Conservation (phyloP, 2,329 filamentous ascomycete genomes). For the Helotiales sp. region DNA sequence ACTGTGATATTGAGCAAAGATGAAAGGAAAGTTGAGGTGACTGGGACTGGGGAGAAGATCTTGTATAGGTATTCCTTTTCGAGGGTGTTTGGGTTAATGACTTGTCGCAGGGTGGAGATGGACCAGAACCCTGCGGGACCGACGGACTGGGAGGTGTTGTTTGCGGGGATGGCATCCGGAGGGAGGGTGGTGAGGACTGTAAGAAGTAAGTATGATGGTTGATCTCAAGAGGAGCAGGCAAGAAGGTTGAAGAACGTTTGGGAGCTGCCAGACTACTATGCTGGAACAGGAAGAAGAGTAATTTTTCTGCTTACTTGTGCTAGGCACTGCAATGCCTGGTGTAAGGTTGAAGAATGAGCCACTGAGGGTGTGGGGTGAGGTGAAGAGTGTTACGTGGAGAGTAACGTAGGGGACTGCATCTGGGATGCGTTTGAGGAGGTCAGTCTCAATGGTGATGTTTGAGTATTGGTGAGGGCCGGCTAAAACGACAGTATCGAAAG, state of each 20-base stretch:
- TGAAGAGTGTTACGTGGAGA: constrained; percentile 87
- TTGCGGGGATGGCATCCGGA: constrained; percentile 46
- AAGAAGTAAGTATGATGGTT: no score
- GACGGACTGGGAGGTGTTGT: constrained; percentile 54
- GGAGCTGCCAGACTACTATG: no score
- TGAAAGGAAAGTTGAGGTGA: constrained; percentile 55
- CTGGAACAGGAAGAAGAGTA: no score
- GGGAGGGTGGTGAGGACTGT: constrained; percentile 85
- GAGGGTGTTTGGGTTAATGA: constrained; percentile 59
- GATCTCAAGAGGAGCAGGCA: no score
- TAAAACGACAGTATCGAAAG: constrained; percentile 79
- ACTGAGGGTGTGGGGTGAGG: constrained; percentile 72
- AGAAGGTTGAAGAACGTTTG: no score
- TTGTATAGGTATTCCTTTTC: constrained; percentile 62
- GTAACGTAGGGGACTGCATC: constrained; percentile 82
- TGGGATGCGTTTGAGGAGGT: constrained; percentile 68
- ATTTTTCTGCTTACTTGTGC: no score
- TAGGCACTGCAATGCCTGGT: constrained; percentile 60
- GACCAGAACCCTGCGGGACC: constrained; percentile 83
- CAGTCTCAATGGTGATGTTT: constrained; percentile 61
- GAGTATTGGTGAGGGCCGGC: constrained; percentile 83
- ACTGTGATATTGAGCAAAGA: constrained; percentile 45
- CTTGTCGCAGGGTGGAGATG: constrained; percentile 69
- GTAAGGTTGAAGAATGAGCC: constrained; percentile 70
- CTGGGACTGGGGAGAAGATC: constrained; percentile 58